Evolutionary conservation across 495 filamentous ascomycete species (phyloP), one percentile per base, ranked within the genome.

Genomic region (Bryoglossum gracile): DNA sequence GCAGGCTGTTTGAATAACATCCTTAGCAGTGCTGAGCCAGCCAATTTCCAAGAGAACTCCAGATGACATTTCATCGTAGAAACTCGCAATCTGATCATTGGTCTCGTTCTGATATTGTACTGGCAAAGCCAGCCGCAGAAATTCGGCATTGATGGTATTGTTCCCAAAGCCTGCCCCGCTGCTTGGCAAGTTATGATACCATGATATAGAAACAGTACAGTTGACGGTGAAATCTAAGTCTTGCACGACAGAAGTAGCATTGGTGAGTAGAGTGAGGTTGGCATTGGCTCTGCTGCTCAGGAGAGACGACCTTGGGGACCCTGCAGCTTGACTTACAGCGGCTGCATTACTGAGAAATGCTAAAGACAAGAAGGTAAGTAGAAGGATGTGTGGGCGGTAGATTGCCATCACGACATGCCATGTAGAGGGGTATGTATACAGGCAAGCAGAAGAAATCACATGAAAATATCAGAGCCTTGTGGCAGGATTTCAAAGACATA

Each of bases 1-100:
- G n/a, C 43, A 46, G 17, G 16, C 24, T 14, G 43, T 46, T 46
- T 46, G 25, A 11, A 46, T 46, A 19, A 33, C 26, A 21, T 46
- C 43, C 21, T 46, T 46, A 10, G 43, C 43, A 33, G 43, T 46
- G 13, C 25, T 3, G 14, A 46, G 3, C 43, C 43, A 46, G 16
- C 26, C 26, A 21, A 19, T n/a, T 5, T 21, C n/a, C 3, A 28
- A 32, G 18, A 46, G 28, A 9, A 14, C 8, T 21, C 43, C 43
- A 34, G 26, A 34, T 10, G 43, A 46, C 26, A 46, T 6, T 3
- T 46, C 43, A 41, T 41, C 19, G 26, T 46, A 46, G 26, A 46
- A 46, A 9, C 23, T 34, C 4, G 25, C 13, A n/a, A 46, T 34
- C 8, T 46, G 25, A n/a, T 32, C 43, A 34, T 46, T 22, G 18